phyloP scores from a whole-genome alignment of 441 rosid species.

The Macaranga tanarius region DNA sequence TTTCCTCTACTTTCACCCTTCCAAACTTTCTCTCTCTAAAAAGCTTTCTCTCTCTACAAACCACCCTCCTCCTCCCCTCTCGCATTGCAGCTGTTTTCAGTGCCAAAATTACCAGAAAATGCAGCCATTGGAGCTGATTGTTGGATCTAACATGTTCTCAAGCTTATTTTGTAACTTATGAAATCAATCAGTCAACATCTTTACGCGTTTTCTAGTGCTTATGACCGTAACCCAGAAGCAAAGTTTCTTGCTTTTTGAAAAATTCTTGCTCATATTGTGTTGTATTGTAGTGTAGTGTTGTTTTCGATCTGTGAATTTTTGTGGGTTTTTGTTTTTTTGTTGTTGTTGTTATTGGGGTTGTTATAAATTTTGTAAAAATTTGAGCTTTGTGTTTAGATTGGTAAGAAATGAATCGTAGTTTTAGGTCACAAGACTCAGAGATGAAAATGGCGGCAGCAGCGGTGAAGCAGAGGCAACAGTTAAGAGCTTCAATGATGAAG shows the following conservation, averaged over 20 bases:
- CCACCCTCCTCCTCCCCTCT: too few relatives aligned
- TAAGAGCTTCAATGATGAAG: conserved; percentile 74
- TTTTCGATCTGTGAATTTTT: conserved; percentile 36
- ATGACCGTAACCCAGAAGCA: conserved; percentile 42
- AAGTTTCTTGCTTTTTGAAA: conserved; percentile 14
- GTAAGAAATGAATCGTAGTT: conserved; percentile 76
- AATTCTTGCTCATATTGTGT: too few relatives aligned
- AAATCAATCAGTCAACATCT: neutral
- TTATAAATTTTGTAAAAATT: too few relatives aligned
- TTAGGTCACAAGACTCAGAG: conserved; percentile 72
- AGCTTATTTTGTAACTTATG: neutral
- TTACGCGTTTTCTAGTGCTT: conserved; percentile 23
- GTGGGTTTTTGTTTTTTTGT: too few relatives aligned
- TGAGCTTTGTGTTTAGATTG: too few relatives aligned
- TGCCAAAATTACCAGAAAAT: too few relatives aligned
- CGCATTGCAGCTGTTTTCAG: too few relatives aligned
- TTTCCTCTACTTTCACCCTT: conserved; percentile 14
- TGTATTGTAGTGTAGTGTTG: too few relatives aligned
- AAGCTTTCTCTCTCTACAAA: conserved; percentile 23
- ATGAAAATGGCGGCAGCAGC: conserved; percentile 69
- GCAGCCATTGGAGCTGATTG: conserved; percentile 31
- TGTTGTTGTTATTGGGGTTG: too few relatives aligned
- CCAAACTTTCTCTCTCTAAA: conserved; percentile 18
- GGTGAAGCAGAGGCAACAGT: conserved; percentile 67
- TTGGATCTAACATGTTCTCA: conserved; percentile 32